These are phyloP conservation scores for Whalleya microplaca DNA, from an alignment of 2,329 filamentous ascomycete species.

Conservation along the genomic window DNA sequence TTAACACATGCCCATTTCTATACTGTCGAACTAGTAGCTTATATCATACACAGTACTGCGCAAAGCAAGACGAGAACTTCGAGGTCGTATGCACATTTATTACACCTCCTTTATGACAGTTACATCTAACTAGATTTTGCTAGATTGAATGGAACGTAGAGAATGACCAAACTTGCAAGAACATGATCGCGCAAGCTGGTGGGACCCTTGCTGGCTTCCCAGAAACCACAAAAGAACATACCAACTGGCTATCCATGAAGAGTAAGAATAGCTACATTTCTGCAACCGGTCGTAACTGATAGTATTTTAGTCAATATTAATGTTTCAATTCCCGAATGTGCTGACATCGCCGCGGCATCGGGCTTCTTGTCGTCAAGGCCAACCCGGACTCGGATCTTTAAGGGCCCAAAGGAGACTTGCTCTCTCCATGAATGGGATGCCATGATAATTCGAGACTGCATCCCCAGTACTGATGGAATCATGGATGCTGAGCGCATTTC, in stretches of 20 bases:
- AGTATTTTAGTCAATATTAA: constrained; percentile 8
- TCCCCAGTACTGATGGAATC: background rate
- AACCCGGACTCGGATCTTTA: constrained; percentile 6
- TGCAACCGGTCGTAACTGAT: background rate
- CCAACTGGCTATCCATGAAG: background rate
- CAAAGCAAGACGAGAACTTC: background rate
- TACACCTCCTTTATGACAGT: too few relatives aligned
- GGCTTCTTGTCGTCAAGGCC: constrained; percentile 9
- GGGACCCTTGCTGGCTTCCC: constrained; percentile 2
- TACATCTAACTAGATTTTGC: background rate
- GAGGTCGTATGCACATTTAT: background rate
- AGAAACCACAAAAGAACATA: background rate
- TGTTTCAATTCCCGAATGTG: background rate
- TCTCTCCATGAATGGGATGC: constrained; percentile 7
- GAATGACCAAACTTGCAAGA: constrained; percentile 12
- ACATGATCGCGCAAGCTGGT: constrained; percentile 9
- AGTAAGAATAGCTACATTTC: background rate
- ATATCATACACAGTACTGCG: background rate
- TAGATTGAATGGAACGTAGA: constrained; percentile 10
- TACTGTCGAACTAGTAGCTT: background rate
- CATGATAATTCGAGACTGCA: constrained; percentile 25
- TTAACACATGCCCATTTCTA: too few relatives aligned
- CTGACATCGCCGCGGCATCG: background rate
- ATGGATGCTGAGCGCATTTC: background rate
- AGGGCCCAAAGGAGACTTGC: background rate